A percentile compares a stretch with the other conserved stretches of the same genome.
Evolutionary conservation across 805 yeast genomes (phyloP).

Genomic region (Tetrapisispora phaffii): DNA sequence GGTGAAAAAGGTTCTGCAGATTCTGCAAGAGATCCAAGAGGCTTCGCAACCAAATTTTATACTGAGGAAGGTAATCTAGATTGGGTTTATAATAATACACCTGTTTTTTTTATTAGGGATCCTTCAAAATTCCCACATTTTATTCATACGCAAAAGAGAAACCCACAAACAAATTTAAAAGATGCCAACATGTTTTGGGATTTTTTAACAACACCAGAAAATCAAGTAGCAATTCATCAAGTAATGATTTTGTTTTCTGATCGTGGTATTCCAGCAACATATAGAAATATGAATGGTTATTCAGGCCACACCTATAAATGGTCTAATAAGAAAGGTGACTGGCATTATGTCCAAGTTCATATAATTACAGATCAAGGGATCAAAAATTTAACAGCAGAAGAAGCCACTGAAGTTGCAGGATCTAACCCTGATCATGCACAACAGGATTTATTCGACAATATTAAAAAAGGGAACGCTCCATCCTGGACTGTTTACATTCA

Average conservation of each 20-base stretch:
- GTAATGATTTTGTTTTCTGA: conserved; percentile 51
- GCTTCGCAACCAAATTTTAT: conserved; percentile 54
- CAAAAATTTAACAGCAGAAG: conserved; percentile 46
- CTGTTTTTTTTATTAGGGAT: conserved; percentile 55
- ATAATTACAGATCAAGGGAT: conserved; percentile 45
- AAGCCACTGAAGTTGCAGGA: conserved; percentile 60
- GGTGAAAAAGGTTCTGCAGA: conserved; percentile 62
- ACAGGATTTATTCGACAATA: conserved; percentile 67
- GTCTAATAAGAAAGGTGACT: conserved; percentile 43
- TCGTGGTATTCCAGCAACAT: conserved; percentile 50
- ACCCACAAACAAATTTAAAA: conserved; percentile 62
- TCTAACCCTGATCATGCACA: conserved; percentile 76
- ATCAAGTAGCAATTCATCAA: conserved; percentile 73
- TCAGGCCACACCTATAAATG: conserved; percentile 60
- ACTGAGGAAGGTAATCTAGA: conserved; percentile 62
- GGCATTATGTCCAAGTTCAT: conserved; percentile 52
- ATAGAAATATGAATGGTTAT: conserved; percentile 53
- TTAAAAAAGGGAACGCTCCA: conserved; percentile 69
- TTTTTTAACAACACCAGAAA: conserved; percentile 48
- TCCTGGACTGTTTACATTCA: conserved; percentile 81
- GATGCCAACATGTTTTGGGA: conserved; percentile 84
- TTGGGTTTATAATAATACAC: conserved; percentile 69
- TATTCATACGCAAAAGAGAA: conserved; percentile 62
- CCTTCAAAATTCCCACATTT: conserved; percentile 56
- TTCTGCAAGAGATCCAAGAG: conserved; percentile 61